phyloP scores from a whole-genome alignment of 2,329 filamentous ascomycete species.

The Lachnellula cervina region DNA sequence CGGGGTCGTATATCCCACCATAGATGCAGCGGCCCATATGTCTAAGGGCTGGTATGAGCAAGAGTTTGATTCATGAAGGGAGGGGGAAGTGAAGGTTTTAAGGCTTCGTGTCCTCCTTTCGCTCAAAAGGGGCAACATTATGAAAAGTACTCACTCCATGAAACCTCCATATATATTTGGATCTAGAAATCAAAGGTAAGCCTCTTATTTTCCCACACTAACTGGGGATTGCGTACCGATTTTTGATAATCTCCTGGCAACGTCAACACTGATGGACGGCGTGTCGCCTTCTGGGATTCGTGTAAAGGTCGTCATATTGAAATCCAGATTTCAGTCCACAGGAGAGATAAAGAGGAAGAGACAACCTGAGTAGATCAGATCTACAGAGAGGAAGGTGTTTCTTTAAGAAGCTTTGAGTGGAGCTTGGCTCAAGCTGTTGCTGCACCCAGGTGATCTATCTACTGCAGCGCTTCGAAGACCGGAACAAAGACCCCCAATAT shows the following conservation, averaged over 20 bases:
- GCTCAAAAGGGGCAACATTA: neutral
- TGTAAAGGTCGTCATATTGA: conserved; percentile 68
- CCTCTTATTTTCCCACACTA: neutral
- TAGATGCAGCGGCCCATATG: conserved; percentile 91
- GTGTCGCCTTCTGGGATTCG: conserved; percentile 56
- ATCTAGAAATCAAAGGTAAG: conserved; percentile 36
- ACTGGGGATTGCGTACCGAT: conserved; percentile 41
- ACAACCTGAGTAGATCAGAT: too few species aligned
- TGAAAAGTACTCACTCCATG: conserved; percentile 59
- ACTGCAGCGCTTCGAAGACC: too few species aligned
- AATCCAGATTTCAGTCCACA: too few species aligned
- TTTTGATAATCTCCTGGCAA: conserved; percentile 60
- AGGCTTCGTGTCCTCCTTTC: neutral
- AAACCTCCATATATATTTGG: conserved; percentile 81
- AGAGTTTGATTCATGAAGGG: neutral
- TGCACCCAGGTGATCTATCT: too few species aligned
- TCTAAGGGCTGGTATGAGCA: conserved; percentile 36
- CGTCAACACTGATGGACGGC: conserved; percentile 62
- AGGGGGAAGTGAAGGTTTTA: neutral
- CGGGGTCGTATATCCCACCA: conserved; percentile 77
- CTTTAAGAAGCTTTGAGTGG: neutral
- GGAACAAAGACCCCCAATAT: too few species aligned
- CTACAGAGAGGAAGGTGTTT: neutral
- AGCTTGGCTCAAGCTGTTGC: neutral
- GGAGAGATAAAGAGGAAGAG: too few species aligned